Conservation (phyloP, 306 rosid species). For the Echinosophora koreensis region DNA sequence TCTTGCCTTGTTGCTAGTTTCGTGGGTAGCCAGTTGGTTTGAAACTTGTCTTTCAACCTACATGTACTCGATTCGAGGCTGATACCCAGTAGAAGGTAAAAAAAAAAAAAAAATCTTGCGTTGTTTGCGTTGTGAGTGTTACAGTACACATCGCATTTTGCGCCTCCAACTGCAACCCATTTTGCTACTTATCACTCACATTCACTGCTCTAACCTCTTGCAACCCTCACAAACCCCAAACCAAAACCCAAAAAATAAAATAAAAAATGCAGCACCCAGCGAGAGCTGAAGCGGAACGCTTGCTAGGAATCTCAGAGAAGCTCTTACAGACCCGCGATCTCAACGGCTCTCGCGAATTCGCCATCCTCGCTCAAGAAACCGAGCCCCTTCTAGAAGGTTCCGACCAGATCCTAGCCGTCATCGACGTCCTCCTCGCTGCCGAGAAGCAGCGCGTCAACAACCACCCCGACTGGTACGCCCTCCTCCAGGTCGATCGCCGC, state of each 20-base stretch:
- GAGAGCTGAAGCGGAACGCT: constrained; percentile 79
- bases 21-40: too few relatives aligned
- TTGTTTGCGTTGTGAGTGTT: background rate
- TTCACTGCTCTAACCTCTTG: background rate
- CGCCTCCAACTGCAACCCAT: background rate
- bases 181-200: background rate
- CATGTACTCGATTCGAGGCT: too few relatives aligned
- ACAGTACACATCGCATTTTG: background rate
- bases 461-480: constrained; percentile 86
- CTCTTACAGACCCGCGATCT: constrained; percentile 83
- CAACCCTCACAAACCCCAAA: background rate
- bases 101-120: too few relatives aligned
- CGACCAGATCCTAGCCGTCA: constrained; percentile 91
- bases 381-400: constrained; percentile 93
- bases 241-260: too few relatives aligned
- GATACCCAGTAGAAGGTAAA: too few relatives aligned
- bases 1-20: too few relatives aligned
- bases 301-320: constrained; percentile 83
- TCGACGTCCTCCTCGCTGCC: constrained; percentile 79
- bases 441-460: constrained; percentile 82
- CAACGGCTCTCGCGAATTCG: constrained; percentile 77
- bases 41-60: too few relatives aligned
- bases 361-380: constrained; percentile 84
- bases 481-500: constrained; percentile 77
- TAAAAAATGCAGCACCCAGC: constrained; percentile 50